Base-by-base conservation (phyloP, 2,329 filamentous ascomycete genomes). In the Pyricularia pennisetigena region DNA sequence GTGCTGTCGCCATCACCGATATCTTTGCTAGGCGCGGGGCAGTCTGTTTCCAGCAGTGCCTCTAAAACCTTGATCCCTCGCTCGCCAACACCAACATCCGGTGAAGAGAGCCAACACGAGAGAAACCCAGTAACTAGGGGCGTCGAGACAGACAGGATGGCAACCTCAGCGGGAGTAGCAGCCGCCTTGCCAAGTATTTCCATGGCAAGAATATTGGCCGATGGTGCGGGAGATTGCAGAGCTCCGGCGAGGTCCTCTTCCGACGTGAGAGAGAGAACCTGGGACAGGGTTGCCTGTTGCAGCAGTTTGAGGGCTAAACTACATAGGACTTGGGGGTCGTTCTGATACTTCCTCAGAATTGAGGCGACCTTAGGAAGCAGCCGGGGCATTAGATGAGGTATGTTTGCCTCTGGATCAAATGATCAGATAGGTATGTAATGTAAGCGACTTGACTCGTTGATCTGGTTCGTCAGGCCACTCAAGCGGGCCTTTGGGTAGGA, bases 181-280 rank as follows among this genome's bases (percentile, higher is more conserved):
- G 83, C 77, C 4, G 85, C 86, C 72, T 88, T 89, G 69, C 83
- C 78, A 30, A 89, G 73, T 68, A 89, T 79, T 67, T 81, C 76
- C 71, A 89, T 79, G 72, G 82, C 86, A 28, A 89, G 82, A 20
- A 87, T 77, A 73, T 86, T 87, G 32, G 84, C 85, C 2, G 85
- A 83, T 0, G 85, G 81, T 0, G 85, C 79, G 1, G 84, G 81
- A 0, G 86, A 87, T 64, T 76, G 75, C 20, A 89, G 78, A 28
- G 86, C 86, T 54, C 79, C 78, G 65, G 86, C 76, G 3, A 89
- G 75, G 16, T 82, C 78, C 6, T 82, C 79, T 62, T 83, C 79
- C 28, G 84, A 81, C 12, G 85, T 84, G 8, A 88, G 75, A 1
- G 80, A 77, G 70, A 88, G 78, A 20, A 82, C 78, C 63, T 85